A percentile compares a stretch with the other conserved stretches of the same genome.
These are phyloP conservation scores for Cercophora samala DNA, from an alignment of 495 filamentous ascomycete species.

Conservation along the genomic window DNA sequence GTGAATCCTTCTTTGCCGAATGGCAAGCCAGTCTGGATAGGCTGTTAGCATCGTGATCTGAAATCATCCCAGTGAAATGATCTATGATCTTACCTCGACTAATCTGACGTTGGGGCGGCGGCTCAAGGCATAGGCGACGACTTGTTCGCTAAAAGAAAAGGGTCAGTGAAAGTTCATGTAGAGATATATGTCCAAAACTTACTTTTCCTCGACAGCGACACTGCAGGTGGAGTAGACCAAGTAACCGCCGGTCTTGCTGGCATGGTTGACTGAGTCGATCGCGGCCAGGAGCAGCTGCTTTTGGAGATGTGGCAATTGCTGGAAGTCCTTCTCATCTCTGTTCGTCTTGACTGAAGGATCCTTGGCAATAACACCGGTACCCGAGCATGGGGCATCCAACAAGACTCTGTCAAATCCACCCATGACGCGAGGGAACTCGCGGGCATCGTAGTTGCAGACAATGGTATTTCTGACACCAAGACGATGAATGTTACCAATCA, in stretches of 20 bases:
- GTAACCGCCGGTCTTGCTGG: slow-evolving; percentile 78
- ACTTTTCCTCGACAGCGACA: slow-evolving; percentile 37
- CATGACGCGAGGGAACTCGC: slow-evolving; percentile 88
- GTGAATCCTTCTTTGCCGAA: slow-evolving; percentile 92
- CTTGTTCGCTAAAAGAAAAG: slow-evolving; percentile 83
- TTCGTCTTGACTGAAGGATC: slow-evolving; percentile 95
- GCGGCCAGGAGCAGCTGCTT: slow-evolving; percentile 90
- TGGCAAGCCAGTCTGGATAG: slow-evolving; percentile 65
- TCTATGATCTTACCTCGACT: slow-evolving; percentile 55
- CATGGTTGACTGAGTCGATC: slow-evolving; percentile 79
- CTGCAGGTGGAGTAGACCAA: slow-evolving; percentile 87
- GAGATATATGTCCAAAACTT: slow-evolving; percentile 4
- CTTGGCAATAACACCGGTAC: slow-evolving; percentile 82
- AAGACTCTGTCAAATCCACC: slow-evolving; percentile 77
- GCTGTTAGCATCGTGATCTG: slow-evolving; percentile 13
- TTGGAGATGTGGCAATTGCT: slow-evolving; percentile 85
- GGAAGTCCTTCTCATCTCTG: slow-evolving; percentile 91
- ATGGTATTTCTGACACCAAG: slow-evolving; percentile 90
- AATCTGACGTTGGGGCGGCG: slow-evolving; percentile 91
- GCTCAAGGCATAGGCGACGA: slow-evolving; percentile 86
- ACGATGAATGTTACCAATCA: slow-evolving; percentile 97
- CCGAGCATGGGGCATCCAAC: slow-evolving; percentile 46
- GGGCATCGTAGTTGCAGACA: slow-evolving; percentile 90
- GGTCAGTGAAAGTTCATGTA: slow-evolving; percentile 46
- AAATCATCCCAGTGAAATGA: too few species aligned